Evolutionary conservation across 1,284 basidiomycete genomes (phyloP).

Genomic region (Ustilago trichophora): DNA sequence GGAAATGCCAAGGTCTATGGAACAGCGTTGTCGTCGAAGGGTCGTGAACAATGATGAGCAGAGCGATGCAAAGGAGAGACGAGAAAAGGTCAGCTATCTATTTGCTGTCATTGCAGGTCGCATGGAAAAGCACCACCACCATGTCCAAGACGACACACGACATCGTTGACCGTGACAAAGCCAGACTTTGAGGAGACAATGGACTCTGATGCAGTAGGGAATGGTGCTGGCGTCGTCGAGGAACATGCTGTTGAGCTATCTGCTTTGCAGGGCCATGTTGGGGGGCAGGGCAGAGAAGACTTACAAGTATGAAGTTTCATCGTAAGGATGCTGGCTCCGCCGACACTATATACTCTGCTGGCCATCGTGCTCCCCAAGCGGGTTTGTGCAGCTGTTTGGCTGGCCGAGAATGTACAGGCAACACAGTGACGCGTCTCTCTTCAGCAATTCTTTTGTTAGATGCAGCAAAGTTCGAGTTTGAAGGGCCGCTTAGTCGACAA

Average conservation of each 20-base stretch:
- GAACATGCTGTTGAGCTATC: background rate
- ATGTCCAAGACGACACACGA: background rate
- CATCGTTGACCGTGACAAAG: background rate
- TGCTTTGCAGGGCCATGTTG: conserved; percentile 4
- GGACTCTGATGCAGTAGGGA: no score
- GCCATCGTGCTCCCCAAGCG: background rate
- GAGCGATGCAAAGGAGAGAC: conserved; percentile 1
- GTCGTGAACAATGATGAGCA: background rate
- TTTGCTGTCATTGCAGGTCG: no score
- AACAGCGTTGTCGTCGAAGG: conserved; percentile 1
- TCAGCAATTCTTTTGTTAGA: no score
- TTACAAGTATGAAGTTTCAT: conserved; percentile 43
- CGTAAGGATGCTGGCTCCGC: background rate
- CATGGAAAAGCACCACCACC: no score
- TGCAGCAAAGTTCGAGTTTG: conserved; percentile 29
- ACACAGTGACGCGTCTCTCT: conserved; percentile 1
- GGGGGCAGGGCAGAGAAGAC: conserved; percentile 15
- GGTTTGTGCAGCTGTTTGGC: conserved; percentile 2
- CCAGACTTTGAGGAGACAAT: no score
- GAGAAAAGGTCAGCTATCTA: conserved; percentile 4
- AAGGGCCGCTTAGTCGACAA: conserved; percentile 7
- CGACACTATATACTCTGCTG: conserved; percentile 21
- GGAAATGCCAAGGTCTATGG: conserved; percentile 54
- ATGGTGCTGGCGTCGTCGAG: background rate
- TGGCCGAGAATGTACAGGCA: background rate